phyloP scores from a whole-genome alignment of 202 grass and related monocot species.

The Hordeum pubiflorum region DNA sequence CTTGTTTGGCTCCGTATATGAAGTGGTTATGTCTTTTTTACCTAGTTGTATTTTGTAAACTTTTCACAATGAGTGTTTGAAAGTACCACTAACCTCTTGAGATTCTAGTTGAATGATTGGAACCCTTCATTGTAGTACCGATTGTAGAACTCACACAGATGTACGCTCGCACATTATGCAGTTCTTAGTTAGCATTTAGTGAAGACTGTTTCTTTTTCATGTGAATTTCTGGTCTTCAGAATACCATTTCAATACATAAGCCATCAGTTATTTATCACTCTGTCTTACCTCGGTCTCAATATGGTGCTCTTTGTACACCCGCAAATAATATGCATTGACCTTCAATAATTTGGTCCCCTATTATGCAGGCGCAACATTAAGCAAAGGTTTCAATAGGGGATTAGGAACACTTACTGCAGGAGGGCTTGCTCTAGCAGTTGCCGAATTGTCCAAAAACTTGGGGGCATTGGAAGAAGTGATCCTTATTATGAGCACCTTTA shows the following conservation, averaged over 20 bases:
- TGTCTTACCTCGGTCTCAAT: not conserved
- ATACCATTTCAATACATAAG: not conserved
- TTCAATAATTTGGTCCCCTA: not conserved
- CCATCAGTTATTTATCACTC: not conserved
- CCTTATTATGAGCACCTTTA: conserved; percentile 57
- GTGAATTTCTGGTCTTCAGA: not conserved
- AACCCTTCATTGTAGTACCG: not conserved
- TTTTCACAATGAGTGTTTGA: not conserved
- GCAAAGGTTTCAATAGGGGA: conserved; percentile 82
- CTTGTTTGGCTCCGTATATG: not conserved
- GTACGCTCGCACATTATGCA: not conserved
- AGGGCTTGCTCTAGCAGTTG: conserved; percentile 70
- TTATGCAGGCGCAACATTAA: conserved; percentile 82
- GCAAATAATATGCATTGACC: not conserved
- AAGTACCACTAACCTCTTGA: not conserved
- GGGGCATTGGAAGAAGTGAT: conserved; percentile 64
- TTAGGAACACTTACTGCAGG: conserved; percentile 69
- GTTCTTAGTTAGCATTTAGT: not conserved
- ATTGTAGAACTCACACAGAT: not conserved
- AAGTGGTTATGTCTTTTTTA: not conserved
- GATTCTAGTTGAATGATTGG: not conserved
- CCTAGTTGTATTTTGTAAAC: not conserved
- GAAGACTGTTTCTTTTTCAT: not conserved
- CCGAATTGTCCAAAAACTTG: conserved; percentile 52
- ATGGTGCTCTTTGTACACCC: not conserved